phyloP scores from a whole-genome alignment of 768 basidiomycete species.

The Hortiboletus campestris region DNA sequence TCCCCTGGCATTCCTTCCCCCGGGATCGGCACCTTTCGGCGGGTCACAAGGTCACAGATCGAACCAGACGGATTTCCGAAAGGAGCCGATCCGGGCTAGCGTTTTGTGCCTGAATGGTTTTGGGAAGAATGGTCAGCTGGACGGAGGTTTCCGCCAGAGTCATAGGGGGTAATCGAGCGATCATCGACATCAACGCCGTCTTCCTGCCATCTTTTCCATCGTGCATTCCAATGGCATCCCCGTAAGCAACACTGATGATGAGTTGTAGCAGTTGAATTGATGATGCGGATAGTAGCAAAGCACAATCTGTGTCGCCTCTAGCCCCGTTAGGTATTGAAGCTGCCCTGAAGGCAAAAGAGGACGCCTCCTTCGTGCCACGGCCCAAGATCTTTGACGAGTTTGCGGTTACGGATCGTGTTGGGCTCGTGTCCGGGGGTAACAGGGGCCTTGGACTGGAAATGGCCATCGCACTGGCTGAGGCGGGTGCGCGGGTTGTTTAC shows the following conservation, averaged over 20 bases:
- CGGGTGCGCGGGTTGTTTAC: constrained; percentile 67
- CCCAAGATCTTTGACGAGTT: constrained; percentile 62
- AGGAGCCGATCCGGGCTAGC: too few relatives aligned
- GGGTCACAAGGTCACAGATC: too few relatives aligned
- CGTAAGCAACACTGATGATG: constrained; percentile 5
- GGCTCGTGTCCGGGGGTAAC: constrained; percentile 62
- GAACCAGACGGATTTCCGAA: too few relatives aligned
- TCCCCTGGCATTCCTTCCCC: too few relatives aligned
- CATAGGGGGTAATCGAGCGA: neutral
- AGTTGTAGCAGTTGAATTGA: neutral
- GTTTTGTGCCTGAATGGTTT: too few relatives aligned
- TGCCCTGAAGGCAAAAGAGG: constrained; percentile 44
- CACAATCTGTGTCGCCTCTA: constrained; percentile 50
- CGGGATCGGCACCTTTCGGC: too few relatives aligned
- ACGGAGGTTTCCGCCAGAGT: too few relatives aligned
- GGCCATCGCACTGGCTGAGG: constrained; percentile 71
- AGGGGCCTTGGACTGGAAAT: constrained; percentile 81
- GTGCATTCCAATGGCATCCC: constrained; percentile 4
- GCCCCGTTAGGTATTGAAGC: constrained; percentile 64
- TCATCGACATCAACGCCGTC: neutral
- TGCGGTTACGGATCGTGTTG: constrained; percentile 54
- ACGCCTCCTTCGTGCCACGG: constrained; percentile 33
- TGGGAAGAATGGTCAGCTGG: too few relatives aligned
- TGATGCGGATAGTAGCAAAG: constrained; percentile 8
- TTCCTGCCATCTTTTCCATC: neutral